phyloP scores from a whole-genome alignment of 805 yeast genomes.

The Yarrowia sp. region DNA sequence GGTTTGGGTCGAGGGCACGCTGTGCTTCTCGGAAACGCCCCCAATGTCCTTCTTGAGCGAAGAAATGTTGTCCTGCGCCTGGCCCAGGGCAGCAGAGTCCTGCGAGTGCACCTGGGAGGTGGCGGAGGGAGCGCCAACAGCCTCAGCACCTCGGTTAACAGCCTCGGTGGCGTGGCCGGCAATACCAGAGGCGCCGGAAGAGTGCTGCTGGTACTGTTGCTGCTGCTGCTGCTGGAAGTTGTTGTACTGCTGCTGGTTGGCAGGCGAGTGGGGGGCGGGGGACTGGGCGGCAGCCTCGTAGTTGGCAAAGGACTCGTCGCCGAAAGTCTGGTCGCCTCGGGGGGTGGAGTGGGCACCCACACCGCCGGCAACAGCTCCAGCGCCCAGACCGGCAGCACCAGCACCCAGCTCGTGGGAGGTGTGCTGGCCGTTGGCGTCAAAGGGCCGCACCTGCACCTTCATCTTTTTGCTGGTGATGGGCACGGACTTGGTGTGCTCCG shows the following conservation, averaged over 20 bases:
- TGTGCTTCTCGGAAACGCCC: conserved; percentile 45
- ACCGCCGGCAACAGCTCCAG: conserved; percentile 48
- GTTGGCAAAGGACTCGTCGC: conserved; percentile 40
- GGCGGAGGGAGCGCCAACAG: conserved; percentile 13
- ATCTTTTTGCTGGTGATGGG: conserved; percentile 66
- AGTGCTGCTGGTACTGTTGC: conserved; percentile 19
- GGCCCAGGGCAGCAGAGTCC: conserved; percentile 27
- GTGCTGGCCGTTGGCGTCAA: conserved; percentile 52
- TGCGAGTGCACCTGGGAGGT: conserved; percentile 34
- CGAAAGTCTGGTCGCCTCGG: conserved; percentile 40
- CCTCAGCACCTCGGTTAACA: conserved; percentile 8
- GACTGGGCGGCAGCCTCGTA: conserved; percentile 44
- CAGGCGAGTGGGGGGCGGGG: conserved; percentile 43
- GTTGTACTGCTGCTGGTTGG: conserved; percentile 41
- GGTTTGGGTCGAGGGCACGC: conserved; percentile 56
- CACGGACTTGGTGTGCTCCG: conserved; percentile 45
- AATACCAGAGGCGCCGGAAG: conserved; percentile 5
- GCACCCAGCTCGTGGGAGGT: conserved; percentile 46
- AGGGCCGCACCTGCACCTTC: conserved; percentile 54
- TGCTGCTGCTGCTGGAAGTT: conserved; percentile 42
- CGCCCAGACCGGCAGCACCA: conserved; percentile 43
- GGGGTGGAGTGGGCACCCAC: conserved; percentile 40
- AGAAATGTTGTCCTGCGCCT: conserved; percentile 40
- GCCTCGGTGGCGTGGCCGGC: conserved; percentile 20
- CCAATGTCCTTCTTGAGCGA: conserved; percentile 42